phyloP scores from a whole-genome alignment of 2,329 filamentous ascomycete species.

The Hysterium pulicare region DNA sequence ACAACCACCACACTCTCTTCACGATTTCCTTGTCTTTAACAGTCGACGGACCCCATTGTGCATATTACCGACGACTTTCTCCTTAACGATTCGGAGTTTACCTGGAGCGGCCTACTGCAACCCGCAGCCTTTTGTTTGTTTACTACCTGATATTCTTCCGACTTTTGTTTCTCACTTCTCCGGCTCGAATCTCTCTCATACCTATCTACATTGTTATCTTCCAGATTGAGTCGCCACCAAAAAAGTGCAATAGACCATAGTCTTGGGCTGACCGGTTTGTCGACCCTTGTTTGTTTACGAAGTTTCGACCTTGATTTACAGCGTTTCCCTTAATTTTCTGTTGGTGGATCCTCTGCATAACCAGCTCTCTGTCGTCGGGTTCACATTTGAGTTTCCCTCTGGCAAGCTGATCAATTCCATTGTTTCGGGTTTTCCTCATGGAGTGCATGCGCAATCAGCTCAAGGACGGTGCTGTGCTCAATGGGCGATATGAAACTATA shows the following conservation, averaged over 20 bases:
- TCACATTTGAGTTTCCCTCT: conserved; percentile 35
- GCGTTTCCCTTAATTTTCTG: conserved; percentile 18
- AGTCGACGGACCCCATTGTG: conserved; percentile 36
- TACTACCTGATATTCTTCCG: conserved; percentile 14
- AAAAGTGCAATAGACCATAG: conserved; percentile 39
- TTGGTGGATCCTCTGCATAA: conserved; percentile 9
- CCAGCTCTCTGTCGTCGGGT: conserved; percentile 29
- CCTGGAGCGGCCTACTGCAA: conserved; percentile 23
- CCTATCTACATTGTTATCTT: conserved; percentile 32
- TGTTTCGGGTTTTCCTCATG: conserved; percentile 49
- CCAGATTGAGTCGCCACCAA: conserved; percentile 24
- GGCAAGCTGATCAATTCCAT: conserved; percentile 18
- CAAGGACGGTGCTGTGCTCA: conserved; percentile 72
- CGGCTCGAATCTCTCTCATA: conserved; percentile 11
- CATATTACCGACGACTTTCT: conserved; percentile 36
- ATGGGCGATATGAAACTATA: conserved; percentile 86
- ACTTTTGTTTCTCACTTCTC: conserved; percentile 1
- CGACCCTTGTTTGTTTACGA: conserved; percentile 34
- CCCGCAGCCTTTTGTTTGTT: conserved; percentile 23
- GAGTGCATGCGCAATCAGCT: conserved; percentile 86
- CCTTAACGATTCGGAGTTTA: conserved; percentile 21
- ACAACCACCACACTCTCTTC: conserved; percentile 43
- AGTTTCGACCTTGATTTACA: conserved; percentile 18
- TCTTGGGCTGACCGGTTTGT: conserved; percentile 28
- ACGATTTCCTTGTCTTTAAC: conserved; percentile 39